These are phyloP conservation scores for Geotrichum aggregatum DNA, from an alignment of 1,139 yeast species.

Conservation along the genomic window DNA sequence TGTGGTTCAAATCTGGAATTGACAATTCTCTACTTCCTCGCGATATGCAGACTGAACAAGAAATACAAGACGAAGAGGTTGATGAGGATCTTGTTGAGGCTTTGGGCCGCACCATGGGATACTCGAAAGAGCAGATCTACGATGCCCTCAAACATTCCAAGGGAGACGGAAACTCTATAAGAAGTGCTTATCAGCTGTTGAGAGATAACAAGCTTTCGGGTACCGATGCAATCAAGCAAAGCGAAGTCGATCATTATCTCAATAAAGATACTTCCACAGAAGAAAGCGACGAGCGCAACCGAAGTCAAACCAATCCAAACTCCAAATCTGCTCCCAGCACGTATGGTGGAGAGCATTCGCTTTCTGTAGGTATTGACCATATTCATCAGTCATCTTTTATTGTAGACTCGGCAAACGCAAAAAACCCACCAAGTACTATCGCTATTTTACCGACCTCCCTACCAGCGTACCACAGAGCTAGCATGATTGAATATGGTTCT, in stretches of 20 bases:
- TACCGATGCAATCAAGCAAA: slow-evolving; percentile 26
- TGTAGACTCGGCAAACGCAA: slow-evolving; percentile 30
- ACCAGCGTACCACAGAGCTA: slow-evolving; percentile 91
- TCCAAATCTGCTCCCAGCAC: slow-evolving; percentile 19
- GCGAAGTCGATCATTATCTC: slow-evolving; percentile 37
- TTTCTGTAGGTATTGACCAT: slow-evolving; percentile 36
- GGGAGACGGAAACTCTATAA: slow-evolving; percentile 63
- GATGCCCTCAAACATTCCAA: slow-evolving; percentile 57
- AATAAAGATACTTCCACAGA: slow-evolving; percentile 26
- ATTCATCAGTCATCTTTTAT: slow-evolving; percentile 33
- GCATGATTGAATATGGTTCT: slow-evolving; percentile 54
- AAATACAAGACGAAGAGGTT: slow-evolving; percentile 45
- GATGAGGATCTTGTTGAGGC: slow-evolving; percentile 81
- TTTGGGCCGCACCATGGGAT: slow-evolving; percentile 85
- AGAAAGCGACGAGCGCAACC: slow-evolving; percentile 15
- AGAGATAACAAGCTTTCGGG: slow-evolving; percentile 68
- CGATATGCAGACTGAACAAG: slow-evolving; percentile 36
- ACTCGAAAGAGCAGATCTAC: slow-evolving; percentile 78
- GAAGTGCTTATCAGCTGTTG: slow-evolving; percentile 87
- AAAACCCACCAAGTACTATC: slow-evolving; percentile 54
- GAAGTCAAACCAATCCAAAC: slow-evolving; percentile 4
- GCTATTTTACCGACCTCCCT: slow-evolving; percentile 90
- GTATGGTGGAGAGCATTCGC: slow-evolving; percentile 32
- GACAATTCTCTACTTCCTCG: slow-evolving; percentile 81
- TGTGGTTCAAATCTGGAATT: slow-evolving; percentile 85